Conservation (phyloP, 2,329 filamentous ascomycete species). For the Fusarium camptoceras region DNA sequence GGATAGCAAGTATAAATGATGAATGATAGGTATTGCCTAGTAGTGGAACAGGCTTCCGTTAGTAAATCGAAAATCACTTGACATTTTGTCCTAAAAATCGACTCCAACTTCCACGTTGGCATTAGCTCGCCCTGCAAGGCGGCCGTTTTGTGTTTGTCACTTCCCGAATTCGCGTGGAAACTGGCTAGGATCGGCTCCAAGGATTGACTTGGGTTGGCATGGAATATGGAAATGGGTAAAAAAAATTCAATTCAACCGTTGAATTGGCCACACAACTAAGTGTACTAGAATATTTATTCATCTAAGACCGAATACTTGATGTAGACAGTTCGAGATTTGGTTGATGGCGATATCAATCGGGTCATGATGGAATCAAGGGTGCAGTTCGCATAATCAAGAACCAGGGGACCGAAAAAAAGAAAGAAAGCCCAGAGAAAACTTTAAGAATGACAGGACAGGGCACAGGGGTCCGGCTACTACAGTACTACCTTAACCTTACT, state of each 20-base stretch:
- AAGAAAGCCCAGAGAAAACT: conserved; percentile 5
- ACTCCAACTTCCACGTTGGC: conserved; percentile 40
- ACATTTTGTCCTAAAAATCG: conserved; percentile 2
- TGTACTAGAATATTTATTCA: not conserved
- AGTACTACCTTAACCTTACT: conserved; percentile 16
- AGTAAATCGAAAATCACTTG: conserved; percentile 10
- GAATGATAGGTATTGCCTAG: not conserved
- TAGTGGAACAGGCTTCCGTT: not conserved
- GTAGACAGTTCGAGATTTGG: not conserved
- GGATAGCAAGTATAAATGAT: conserved; percentile 9
- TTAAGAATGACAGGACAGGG: conserved; percentile 28
- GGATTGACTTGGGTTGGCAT: conserved; percentile 3
- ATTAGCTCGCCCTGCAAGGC: conserved; percentile 41
- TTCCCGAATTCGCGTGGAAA: conserved; percentile 19
- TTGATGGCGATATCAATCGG: not conserved
- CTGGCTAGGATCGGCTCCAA: conserved; percentile 22
- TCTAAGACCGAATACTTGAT: not conserved
- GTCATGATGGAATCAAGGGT: not conserved
- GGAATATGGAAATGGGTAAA: not conserved
- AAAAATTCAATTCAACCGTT: conserved; percentile 21
- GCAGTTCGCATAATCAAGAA: not conserved
- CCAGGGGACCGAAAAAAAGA: not conserved
- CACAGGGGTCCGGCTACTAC: conserved; percentile 26
- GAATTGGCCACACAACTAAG: conserved; percentile 7
- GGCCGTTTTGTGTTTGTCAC: conserved; percentile 30